phyloP scores from a whole-genome alignment of 2,329 filamentous ascomycete genomes.

The Reticulascus tulasneorum region DNA sequence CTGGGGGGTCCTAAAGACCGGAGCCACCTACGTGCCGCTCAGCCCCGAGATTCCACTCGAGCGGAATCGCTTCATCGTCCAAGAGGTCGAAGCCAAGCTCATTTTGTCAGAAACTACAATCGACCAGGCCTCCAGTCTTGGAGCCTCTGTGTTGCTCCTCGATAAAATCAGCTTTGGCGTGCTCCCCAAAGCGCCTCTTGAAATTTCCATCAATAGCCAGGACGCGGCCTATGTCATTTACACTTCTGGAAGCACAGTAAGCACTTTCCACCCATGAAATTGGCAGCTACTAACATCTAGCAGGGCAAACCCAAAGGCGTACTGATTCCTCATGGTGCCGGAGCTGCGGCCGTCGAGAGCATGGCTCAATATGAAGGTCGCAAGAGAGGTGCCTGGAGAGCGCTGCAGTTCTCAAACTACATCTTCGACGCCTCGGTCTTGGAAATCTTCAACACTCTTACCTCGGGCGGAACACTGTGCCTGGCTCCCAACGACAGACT shows the following conservation, averaged over 20 bases:
- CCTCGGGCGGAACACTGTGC: slow-evolving; percentile 4
- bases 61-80: slow-evolving; percentile 16
- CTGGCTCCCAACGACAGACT: slow-evolving; percentile 4
- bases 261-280: too few relatives aligned
- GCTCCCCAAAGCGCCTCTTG: neutral
- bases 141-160: neutral
- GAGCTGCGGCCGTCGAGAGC: slow-evolving; percentile 14
- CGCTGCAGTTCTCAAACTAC: slow-evolving; percentile 5
- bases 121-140: neutral
- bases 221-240: slow-evolving; percentile 9
- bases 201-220: neutral
- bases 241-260: slow-evolving; percentile 9
- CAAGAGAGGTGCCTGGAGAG: neutral
- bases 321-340: slow-evolving; percentile 13
- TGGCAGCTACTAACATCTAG: too few relatives aligned
- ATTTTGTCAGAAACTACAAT: slow-evolving; percentile 7
- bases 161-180: neutral
- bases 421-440: slow-evolving; percentile 5
- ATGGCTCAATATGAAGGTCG: slow-evolving; percentile 11
- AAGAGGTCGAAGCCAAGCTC: slow-evolving; percentile 11
- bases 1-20: slow-evolving; percentile 15
- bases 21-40: slow-evolving; percentile 16
- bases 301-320: slow-evolving; percentile 14
- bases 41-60: slow-evolving; percentile 16
- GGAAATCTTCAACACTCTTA: slow-evolving; percentile 9